Conservation (phyloP, 1,139 yeast species). For the Lodderomyces oxycetoniae region DNA sequence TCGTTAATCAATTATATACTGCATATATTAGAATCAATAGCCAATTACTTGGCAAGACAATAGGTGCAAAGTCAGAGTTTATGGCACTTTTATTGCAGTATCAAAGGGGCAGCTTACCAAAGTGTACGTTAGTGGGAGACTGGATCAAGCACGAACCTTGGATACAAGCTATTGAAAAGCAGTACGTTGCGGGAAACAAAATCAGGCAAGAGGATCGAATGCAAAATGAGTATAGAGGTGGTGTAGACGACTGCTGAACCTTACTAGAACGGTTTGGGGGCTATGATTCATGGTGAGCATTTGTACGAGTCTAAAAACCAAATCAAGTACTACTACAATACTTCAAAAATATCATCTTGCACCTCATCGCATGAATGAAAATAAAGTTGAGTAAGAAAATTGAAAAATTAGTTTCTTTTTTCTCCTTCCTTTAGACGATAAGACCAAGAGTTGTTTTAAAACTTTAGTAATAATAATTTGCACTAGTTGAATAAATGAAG, state of each 20-base stretch:
- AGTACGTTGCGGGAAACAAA: constrained; percentile 29
- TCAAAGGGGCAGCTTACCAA: constrained; percentile 50
- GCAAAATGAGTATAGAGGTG: constrained; percentile 24
- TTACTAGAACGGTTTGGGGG: constrained; percentile 29
- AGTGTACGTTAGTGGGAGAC: constrained; percentile 46
- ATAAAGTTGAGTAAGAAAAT: too few relatives aligned
- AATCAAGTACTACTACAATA: constrained; percentile 26
- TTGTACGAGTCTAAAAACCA: constrained; percentile 28
- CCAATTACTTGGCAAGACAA: constrained; percentile 35
- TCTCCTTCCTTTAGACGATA: too few relatives aligned
- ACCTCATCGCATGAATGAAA: too few relatives aligned
- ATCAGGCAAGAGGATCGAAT: constrained; percentile 18
- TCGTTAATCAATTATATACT: constrained; percentile 36
- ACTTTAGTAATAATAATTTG: too few relatives aligned
- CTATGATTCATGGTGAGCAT: constrained; percentile 34
- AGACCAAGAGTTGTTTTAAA: too few relatives aligned
- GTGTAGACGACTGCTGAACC: constrained; percentile 32
- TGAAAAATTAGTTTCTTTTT: too few relatives aligned
- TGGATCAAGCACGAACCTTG: constrained; percentile 53
- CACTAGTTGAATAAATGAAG: constrained; percentile 16
- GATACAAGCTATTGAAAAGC: constrained; percentile 43
- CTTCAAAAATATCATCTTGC: too few relatives aligned
- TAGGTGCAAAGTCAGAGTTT: constrained; percentile 47
- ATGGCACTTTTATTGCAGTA: constrained; percentile 46
- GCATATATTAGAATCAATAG: constrained; percentile 55